Conservation (phyloP, 2,329 filamentous ascomycete species). For the Pseudopyrenochaeta lycopersici region DNA sequence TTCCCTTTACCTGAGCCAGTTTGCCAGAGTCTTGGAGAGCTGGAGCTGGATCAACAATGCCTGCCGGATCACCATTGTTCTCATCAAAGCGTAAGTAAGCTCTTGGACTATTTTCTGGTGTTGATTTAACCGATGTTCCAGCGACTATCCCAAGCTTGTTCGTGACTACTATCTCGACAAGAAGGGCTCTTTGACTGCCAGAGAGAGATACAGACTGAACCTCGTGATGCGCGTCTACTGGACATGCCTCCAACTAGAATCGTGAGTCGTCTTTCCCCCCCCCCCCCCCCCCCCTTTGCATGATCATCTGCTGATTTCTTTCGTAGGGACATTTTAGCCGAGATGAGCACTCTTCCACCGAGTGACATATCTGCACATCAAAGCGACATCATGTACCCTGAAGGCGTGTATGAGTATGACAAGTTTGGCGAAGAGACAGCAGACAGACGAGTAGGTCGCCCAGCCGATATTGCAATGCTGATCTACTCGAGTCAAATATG, state of each 20-base stretch:
- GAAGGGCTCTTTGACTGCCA: slow-evolving; percentile 19
- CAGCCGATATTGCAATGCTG: slow-evolving; percentile 58
- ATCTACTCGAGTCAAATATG: slow-evolving; percentile 71
- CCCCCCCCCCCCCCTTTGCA: too few relatives aligned
- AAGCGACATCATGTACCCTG: slow-evolving; percentile 72
- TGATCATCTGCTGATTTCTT: slow-evolving; percentile 14
- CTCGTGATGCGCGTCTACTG: slow-evolving; percentile 76
- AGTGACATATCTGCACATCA: slow-evolving; percentile 68
- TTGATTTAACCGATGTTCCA: slow-evolving; percentile 25
- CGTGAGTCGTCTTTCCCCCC: slow-evolving; percentile 58
- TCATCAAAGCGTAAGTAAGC: slow-evolving; percentile 71
- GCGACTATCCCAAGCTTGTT: slow-evolving; percentile 45
- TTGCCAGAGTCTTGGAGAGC: slow-evolving; percentile 87
- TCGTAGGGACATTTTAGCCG: slow-evolving; percentile 86
- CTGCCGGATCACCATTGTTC: slow-evolving; percentile 70
- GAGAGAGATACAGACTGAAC: slow-evolving; percentile 47
- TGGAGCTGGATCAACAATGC: slow-evolving; percentile 73
- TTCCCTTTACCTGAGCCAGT: slow-evolving; percentile 86
- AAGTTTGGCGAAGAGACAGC: slow-evolving; percentile 28
- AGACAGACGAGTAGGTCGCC: slow-evolving; percentile 12
- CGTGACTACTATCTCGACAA: slow-evolving; percentile 30
- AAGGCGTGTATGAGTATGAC: slow-evolving; percentile 58
- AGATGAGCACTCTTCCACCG: slow-evolving; percentile 71
- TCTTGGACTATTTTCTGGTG: too few relatives aligned
- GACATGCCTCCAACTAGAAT: slow-evolving; percentile 93